Evolutionary conservation across 768 basidiomycete species (phyloP).

Genomic region (Russula sp.): DNA sequence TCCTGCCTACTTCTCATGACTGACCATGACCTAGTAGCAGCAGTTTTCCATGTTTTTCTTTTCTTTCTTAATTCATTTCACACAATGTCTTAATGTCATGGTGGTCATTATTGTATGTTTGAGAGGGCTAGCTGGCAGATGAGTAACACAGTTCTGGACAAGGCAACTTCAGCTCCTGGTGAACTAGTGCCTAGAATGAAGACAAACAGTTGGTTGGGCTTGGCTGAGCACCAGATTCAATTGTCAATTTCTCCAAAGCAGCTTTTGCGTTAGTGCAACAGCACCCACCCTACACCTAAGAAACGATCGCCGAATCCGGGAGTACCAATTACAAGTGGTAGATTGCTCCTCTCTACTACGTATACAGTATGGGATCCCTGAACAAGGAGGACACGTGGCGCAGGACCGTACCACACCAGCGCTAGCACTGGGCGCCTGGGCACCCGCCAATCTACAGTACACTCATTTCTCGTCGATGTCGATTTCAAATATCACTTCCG

Average conservation of each 20-base stretch:
- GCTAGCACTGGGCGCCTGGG: no score
- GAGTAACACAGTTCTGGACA: neutral
- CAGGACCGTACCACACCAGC: no score
- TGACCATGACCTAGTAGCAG: no score
- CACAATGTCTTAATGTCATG: neutral
- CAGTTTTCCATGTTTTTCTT: neutral
- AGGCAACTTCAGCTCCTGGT: neutral
- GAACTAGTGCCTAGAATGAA: neutral
- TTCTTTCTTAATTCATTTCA: neutral
- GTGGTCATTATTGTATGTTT: no score
- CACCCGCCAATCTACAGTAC: neutral
- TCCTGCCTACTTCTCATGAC: neutral
- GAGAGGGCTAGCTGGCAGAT: neutral
- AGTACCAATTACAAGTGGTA: neutral
- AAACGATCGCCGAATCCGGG: no score
- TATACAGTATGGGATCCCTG: neutral
- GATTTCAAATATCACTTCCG: neutral
- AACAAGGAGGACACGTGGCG: neutral
- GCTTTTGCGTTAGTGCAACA: no score
- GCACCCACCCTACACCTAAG: no score
- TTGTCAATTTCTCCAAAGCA: no score
- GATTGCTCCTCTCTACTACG: neutral
- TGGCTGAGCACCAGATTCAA: no score
- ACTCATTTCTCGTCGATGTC: no score
- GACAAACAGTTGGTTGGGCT: no score